Percentiles rank a stretch among this genome's conserved stretches.
phyloP scores from a whole-genome alignment of 768 basidiomycete species.

The Mycena galopus region DNA sequence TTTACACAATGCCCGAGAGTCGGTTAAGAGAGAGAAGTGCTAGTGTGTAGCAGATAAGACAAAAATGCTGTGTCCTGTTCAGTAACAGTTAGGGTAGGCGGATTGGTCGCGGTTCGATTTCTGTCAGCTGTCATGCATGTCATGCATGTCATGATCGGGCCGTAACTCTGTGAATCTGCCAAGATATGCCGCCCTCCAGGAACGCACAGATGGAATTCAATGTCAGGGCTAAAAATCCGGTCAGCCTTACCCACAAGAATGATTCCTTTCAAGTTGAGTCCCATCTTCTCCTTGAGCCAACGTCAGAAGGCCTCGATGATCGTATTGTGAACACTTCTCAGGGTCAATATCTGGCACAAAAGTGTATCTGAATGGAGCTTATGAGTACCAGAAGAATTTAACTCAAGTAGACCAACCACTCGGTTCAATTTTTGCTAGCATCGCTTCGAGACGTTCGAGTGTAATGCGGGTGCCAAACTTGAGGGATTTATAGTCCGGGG shows the following conservation, averaged over 20 bases:
- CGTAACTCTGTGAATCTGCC: too few relatives aligned
- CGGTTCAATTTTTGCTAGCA: conserved; percentile 35
- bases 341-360: conserved; percentile 41
- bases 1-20: too few relatives aligned
- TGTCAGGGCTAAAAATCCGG: conserved; percentile 33
- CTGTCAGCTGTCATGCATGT: too few relatives aligned
- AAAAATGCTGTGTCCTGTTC: too few relatives aligned
- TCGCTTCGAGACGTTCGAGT: conserved; percentile 21
- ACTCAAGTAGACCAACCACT: not conserved
- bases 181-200: too few relatives aligned
- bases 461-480: conserved; percentile 24
- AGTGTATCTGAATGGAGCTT: conserved; percentile 21
- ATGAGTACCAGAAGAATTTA: conserved; percentile 6
- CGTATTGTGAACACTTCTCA: conserved; percentile 46
- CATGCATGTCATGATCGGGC: too few relatives aligned
- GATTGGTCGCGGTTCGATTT: too few relatives aligned
- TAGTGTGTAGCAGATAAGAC: too few relatives aligned
- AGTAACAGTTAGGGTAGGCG: too few relatives aligned
- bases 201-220: not conserved
- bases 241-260: too few relatives aligned
- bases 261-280: not conserved
- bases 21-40: too few relatives aligned
- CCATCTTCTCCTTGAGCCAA: conserved; percentile 41
- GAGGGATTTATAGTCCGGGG: conserved; percentile 21
- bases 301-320: conserved; percentile 47